A percentile compares a stretch with the other conserved stretches of the same genome.
Conservation (phyloP, 345 rosid species). For the Populus nigra region DNA sequence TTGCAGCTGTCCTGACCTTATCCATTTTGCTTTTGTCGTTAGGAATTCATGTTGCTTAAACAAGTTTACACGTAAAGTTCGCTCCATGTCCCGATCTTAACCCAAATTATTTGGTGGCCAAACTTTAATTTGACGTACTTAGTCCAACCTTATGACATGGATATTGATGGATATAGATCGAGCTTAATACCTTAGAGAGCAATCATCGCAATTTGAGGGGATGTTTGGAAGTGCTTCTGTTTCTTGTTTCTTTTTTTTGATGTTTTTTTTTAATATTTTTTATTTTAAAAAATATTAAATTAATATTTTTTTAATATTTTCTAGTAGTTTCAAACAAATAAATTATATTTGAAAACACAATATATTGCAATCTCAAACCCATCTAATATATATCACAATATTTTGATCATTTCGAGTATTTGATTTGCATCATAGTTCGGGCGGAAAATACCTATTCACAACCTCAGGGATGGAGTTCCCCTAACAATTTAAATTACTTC, state of each 20-base stretch:
- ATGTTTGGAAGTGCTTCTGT: too few relatives aligned
- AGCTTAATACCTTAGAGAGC: neutral
- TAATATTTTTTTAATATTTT: too few relatives aligned
- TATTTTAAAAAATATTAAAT: too few relatives aligned
- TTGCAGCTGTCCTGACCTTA: neutral
- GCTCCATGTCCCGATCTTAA: neutral
- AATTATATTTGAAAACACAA: too few relatives aligned
- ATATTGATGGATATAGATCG: neutral
- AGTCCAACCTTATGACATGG: neutral
- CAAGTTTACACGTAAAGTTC: neutral
- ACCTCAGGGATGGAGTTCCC: neutral
- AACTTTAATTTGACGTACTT: neutral
- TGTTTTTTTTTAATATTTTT: too few relatives aligned
- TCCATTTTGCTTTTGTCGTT: neutral
- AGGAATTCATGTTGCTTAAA: neutral
- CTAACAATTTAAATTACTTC: neutral
- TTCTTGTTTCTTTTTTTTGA: fast-evolving
- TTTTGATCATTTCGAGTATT: neutral
- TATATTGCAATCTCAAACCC: too few relatives aligned
- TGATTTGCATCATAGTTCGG: neutral
- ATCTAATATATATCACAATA: neutral
- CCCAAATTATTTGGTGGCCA: neutral
- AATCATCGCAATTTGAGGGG: neutral
- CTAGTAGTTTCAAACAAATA: too few relatives aligned
- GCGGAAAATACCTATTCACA: neutral